These are phyloP conservation scores for Trichoderma pleuroti DNA, from an alignment of 2,329 filamentous ascomycete genomes.

Conservation along the genomic window DNA sequence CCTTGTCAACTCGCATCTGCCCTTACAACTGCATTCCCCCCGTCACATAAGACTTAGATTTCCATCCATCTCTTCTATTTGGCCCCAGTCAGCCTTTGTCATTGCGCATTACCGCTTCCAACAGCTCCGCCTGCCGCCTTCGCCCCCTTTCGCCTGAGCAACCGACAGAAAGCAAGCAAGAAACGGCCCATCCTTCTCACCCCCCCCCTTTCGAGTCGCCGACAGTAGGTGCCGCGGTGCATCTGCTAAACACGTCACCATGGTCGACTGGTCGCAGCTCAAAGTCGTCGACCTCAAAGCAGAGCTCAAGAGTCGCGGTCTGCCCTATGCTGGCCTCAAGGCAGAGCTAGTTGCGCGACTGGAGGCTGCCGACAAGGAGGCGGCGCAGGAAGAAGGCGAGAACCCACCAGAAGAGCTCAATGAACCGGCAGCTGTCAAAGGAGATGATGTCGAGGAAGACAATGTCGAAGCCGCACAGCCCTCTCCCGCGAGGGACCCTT, in stretches of 20 bases:
- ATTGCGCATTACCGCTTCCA: background rate
- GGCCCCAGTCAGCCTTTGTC: background rate
- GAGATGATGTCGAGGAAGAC: background rate
- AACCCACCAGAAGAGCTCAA: background rate
- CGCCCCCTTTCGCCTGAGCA: background rate
- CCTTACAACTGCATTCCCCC: background rate
- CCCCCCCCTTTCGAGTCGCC: background rate
- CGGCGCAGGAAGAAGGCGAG: background rate
- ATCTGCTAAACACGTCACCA: constrained; percentile 28
- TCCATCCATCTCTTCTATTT: background rate
- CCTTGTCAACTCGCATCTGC: background rate
- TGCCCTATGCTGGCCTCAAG: constrained; percentile 67
- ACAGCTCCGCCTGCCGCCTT: background rate
- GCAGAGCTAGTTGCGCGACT: constrained; percentile 67
- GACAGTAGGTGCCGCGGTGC: background rate
- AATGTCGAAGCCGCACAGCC: background rate
- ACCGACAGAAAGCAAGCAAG: background rate
- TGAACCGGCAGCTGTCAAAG: background rate
- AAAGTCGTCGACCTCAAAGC: constrained; percentile 74
- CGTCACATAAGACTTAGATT: background rate
- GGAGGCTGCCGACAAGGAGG: constrained; percentile 29
- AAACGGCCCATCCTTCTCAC: background rate
- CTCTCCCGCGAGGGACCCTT: background rate
- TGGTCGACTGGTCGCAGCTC: constrained; percentile 54
- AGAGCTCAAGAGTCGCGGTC: constrained; percentile 69